Evolutionary conservation across 805 yeast genomes (phyloP), one percentile per base, ranked within the genome.

Genomic region (Kluyveromyces aestuarii): DNA sequence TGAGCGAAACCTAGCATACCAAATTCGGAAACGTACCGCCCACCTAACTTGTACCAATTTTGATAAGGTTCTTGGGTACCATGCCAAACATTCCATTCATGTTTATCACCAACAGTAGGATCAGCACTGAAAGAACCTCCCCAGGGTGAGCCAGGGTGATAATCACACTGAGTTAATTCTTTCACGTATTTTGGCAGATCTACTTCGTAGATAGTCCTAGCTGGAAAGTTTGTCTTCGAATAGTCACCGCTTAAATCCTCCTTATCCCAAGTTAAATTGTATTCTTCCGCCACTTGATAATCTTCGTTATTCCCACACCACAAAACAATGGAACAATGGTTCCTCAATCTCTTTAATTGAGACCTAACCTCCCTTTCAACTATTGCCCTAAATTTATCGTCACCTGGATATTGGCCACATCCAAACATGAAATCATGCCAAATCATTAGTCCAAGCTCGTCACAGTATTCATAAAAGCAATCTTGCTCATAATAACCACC

Each of bases 391-490:
- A 74, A 73, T 11, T 55, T 60, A 2, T 57, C 56, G 51, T 72
- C 64, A 5, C 67, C 74, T 3, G 80, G 81, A 50, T 77, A 77
- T 44, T 71, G 75, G 1, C 79, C 81, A 62, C 81, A 76, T 2
- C 77, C 80, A 65, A 77, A 76, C 79, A 76, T 72, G 56, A 76
- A 74, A 55, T 77, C 81, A 47, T 77, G 81, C 79, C 80, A 77
- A 8, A 77, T 72, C 54, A 77, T 41, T 16, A 36, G 38, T 36
- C 38, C 38, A 6, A 36, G 38, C 16, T 36, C 16, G 6, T 36
- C 38, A 36, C 38, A 36, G 38, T 36, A 36, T 36, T 36, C 6
- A 36, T 36, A 36, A 36, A 36, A 36, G 16, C n/a, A 14, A 16
- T 36, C 38, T 36, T 36, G 38, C 16, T 36, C 38, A 36, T 14